These are phyloP conservation scores for Seiridium unicorne DNA, from an alignment of 2,329 filamentous ascomycete species.

Conservation along the genomic window DNA sequence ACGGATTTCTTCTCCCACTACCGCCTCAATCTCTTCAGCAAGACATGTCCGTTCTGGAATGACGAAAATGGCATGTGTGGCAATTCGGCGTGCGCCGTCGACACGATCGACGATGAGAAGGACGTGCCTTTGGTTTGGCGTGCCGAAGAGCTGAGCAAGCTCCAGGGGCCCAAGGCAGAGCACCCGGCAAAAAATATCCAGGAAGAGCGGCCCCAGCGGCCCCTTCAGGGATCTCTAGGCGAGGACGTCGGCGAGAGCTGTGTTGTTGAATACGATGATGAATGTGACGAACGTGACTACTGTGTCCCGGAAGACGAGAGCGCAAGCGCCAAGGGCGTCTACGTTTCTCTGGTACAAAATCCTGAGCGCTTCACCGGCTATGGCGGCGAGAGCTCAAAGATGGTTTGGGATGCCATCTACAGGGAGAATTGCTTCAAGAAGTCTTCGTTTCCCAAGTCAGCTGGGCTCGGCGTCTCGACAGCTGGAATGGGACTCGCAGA, in stretches of 20 bases:
- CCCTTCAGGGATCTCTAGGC: constrained; percentile 79
- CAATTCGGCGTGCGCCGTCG: constrained; percentile 94
- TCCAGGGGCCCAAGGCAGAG: constrained; percentile 86
- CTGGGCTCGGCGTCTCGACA: constrained; percentile 48
- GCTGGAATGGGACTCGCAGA: constrained; percentile 50
- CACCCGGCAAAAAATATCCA: constrained; percentile 79
- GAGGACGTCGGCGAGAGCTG: constrained; percentile 91
- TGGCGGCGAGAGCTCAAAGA: constrained; percentile 75
- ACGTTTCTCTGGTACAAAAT: constrained; percentile 90
- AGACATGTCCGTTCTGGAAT: constrained; percentile 93
- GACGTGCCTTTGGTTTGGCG: constrained; percentile 92
- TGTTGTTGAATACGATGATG: constrained; percentile 95
- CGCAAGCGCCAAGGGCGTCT: constrained; percentile 83
- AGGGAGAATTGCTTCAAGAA: constrained; percentile 92
- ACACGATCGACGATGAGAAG: constrained; percentile 91
- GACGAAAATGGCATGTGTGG: constrained; percentile 93
- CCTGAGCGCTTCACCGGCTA: constrained; percentile 97
- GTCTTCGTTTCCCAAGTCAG: constrained; percentile 61
- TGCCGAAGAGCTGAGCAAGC: constrained; percentile 84
- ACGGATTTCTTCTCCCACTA: constrained; percentile 99
- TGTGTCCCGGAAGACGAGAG: constrained; percentile 95
- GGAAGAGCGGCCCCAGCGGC: constrained; percentile 66
- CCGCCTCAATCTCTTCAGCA: constrained; percentile 90
- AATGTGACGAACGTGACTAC: constrained; percentile 95
- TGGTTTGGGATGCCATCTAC: constrained; percentile 97